Percentiles rank a stretch among this genome's conserved stretches.
Evolutionary conservation across 345 rosid genomes (phyloP).

Genomic region (Raphanus raphanistrum): DNA sequence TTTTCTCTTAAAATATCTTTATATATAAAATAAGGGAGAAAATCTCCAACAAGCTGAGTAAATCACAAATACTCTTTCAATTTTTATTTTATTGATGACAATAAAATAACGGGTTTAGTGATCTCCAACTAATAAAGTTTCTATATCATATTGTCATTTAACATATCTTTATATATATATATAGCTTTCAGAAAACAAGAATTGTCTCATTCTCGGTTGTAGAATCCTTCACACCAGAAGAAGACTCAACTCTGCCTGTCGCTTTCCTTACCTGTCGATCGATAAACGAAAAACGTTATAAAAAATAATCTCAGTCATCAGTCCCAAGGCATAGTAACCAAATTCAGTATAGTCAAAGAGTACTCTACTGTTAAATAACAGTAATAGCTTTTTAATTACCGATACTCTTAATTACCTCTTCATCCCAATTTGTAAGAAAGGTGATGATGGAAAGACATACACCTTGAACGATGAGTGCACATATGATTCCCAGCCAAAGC

Average conservation of each 20-base stretch:
- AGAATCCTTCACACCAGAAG: constrained; percentile 12
- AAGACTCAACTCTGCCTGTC: constrained; percentile 31
- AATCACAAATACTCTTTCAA: not conserved
- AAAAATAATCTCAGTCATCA: not conserved
- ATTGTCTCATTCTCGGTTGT: not conserved
- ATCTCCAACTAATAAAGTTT: not conserved
- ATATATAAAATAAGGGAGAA: no score
- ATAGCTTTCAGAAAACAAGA: constrained; percentile 13
- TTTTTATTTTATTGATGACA: not conserved
- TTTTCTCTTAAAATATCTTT: not conserved
- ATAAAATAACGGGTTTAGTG: not conserved
- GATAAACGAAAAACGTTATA: not conserved
- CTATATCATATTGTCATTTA: not conserved
- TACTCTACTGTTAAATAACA: not conserved
- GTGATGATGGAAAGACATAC: constrained; percentile 34
- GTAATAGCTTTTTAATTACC: constrained; percentile 22
- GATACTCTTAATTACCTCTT: constrained; percentile 46
- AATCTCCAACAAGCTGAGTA: not conserved
- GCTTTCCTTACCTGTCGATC: constrained; percentile 44
- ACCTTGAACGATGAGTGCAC: constrained; percentile 50
- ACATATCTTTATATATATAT: not conserved
- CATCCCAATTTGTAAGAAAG: constrained; percentile 38
- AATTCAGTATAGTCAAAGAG: no score
- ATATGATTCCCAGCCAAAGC: constrained; percentile 55
- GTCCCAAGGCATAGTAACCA: not conserved